Percentiles rank a stretch among this genome's conserved stretches.
Evolutionary conservation across 768 basidiomycete species (phyloP).

Genomic region (Kwoniella dejecticola): DNA sequence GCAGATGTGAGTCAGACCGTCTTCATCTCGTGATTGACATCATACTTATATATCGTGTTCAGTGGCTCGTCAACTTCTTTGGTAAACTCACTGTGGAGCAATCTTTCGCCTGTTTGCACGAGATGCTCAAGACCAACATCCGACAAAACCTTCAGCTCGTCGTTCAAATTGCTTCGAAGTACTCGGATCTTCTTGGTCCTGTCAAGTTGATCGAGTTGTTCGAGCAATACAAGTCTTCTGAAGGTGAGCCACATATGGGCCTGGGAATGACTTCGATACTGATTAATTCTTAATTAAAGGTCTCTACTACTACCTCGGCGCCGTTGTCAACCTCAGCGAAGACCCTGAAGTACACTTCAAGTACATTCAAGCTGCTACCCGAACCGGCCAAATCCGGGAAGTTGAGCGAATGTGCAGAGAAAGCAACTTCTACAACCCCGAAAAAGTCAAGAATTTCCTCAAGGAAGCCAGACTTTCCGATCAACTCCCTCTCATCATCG

Average conservation of each 20-base stretch:
- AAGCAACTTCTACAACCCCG: constrained; percentile 95
- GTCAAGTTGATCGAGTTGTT: constrained; percentile 98
- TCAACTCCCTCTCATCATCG: constrained; percentile 97
- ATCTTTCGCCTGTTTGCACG: constrained; percentile 91
- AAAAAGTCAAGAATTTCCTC: constrained; percentile 99
- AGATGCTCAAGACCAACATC: constrained; percentile 96
- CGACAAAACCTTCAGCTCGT: constrained; percentile 96
- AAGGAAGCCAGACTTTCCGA: constrained; percentile 96
- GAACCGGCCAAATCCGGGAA: constrained; percentile 97
- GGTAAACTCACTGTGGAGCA: constrained; percentile 95
- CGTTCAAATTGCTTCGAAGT: constrained; percentile 97
- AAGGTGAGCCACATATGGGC: too few species aligned
- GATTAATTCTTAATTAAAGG: constrained; percentile 58
- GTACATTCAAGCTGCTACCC: constrained; percentile 97
- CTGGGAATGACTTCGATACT: not conserved
- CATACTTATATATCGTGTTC: not conserved
- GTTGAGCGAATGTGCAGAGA: constrained; percentile 98
- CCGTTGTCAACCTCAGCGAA: constrained; percentile 92
- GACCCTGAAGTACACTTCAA: constrained; percentile 99
- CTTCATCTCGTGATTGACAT: not conserved
- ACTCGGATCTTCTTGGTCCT: constrained; percentile 95
- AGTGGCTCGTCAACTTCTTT: constrained; percentile 98
- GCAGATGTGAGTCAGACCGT: constrained; percentile 66
- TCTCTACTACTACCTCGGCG: constrained; percentile 97
- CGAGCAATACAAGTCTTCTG: constrained; percentile 94